These are phyloP conservation scores for Phascolomyces articulosus DNA, from an alignment of 371 early-diverging fungal species.

Conservation along the genomic window DNA sequence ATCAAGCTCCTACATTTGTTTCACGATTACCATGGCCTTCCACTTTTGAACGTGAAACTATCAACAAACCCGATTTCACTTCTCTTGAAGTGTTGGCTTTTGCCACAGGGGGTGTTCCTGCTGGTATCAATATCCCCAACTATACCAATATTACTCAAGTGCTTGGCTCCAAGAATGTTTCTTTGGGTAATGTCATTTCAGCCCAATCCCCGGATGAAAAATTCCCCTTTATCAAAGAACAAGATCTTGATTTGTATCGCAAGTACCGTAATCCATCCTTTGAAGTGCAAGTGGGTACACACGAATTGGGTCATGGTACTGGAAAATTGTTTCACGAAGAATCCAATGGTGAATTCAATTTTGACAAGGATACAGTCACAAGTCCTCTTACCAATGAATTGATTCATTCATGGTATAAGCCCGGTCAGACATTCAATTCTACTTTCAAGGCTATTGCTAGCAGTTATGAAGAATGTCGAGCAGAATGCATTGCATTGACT, in stretches of 20 bases:
- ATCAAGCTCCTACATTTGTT: constrained; percentile 53
- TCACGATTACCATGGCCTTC: constrained; percentile 59
- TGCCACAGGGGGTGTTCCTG: constrained; percentile 57
- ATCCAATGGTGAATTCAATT: constrained; percentile 54
- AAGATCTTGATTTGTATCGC: constrained; percentile 48
- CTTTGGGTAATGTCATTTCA: constrained; percentile 62
- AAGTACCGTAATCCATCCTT: constrained; percentile 56
- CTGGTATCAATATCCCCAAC: constrained; percentile 72
- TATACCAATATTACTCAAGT: constrained; percentile 58
- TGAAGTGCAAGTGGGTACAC: constrained; percentile 60
- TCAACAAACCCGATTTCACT: constrained; percentile 68
- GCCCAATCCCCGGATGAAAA: constrained; percentile 56
- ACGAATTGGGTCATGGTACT: constrained; percentile 63
- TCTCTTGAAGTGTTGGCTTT: constrained; percentile 66
- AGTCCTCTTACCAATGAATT: constrained; percentile 54
- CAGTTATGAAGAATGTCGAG: constrained; percentile 67
- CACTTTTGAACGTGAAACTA: constrained; percentile 59
- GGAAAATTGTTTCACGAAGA: constrained; percentile 62
- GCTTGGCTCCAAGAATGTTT: constrained; percentile 68
- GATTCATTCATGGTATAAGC: constrained; percentile 61
- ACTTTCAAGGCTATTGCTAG: constrained; percentile 52
- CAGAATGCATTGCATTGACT: constrained; percentile 63
- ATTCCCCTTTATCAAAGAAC: constrained; percentile 49
- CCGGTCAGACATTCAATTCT: constrained; percentile 63
- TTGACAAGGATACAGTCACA: constrained; percentile 43